These are phyloP conservation scores for Scleromitrula shiraiana DNA, from an alignment of 2,329 filamentous ascomycete species.

Conservation along the genomic window DNA sequence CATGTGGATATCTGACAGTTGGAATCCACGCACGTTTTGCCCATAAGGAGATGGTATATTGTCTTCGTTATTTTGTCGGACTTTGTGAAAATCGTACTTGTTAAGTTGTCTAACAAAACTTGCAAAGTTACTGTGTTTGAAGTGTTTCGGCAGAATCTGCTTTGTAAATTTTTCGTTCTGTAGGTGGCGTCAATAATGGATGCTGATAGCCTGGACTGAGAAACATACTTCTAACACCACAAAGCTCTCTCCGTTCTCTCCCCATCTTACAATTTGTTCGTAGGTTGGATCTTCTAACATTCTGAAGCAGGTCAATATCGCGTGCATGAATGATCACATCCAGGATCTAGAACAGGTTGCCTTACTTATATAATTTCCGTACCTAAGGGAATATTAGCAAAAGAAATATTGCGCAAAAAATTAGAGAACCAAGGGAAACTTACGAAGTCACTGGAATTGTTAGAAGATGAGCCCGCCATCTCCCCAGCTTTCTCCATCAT, in stretches of 20 bases:
- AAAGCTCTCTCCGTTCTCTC: conserved; percentile 89
- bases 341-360: too few species aligned
- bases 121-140: conserved; percentile 98
- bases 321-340: too few species aligned
- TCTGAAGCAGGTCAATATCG: too few species aligned
- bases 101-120: conserved; percentile 94
- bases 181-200: conserved; percentile 11
- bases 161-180: conserved; percentile 99
- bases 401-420: not conserved
- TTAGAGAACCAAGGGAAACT: conserved; percentile 34
- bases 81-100: conserved; percentile 98
- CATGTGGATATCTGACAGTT: not conserved
- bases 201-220: not conserved
- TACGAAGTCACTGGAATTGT: conserved; percentile 94
- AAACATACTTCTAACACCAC: conserved; percentile 82
- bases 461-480: conserved; percentile 38
- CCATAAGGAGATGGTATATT: conserved; percentile 76
- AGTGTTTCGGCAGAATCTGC: conserved; percentile 92
- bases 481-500: conserved; percentile 29
- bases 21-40: conserved; percentile 51
- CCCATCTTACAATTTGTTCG: conserved; percentile 89
- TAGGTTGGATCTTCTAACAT: conserved; percentile 97
- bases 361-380: conserved; percentile 96
- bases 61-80: conserved; percentile 83
- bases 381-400: conserved; percentile 49